Base-by-base conservation (phyloP, 768 basidiomycete genomes). In the Xanthoconium purpureum region DNA sequence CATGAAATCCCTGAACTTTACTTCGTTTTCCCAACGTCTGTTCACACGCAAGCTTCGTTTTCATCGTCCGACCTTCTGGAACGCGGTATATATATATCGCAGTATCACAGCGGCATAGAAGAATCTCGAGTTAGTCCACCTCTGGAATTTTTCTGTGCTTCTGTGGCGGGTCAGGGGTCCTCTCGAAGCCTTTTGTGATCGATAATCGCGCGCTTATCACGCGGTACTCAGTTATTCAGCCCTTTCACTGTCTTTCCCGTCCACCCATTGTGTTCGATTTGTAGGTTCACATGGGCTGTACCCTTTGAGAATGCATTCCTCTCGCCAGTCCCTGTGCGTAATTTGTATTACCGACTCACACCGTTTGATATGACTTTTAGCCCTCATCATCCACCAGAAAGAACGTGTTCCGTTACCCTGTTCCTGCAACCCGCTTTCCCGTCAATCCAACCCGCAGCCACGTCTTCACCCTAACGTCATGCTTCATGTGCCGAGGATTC, bases 201-300 rank as follows among this genome's bases (percentile, higher is more conserved):
- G 64, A 72, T 65, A 58, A 63, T 66, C 52, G 42, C 28, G 55
- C 57, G 57, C 63, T 57, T 67, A 67, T 65, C 69, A 55, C 40
- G 51, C 32, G 20, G 49, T 30, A 35, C 52, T 37, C 51, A 11
- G 48, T 51, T 35, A 32, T 50, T 47, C 38, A 38, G 47, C 55
- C 53, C 40, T 33, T 49, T 47, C 42, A 29, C 33, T 47, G 20
- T 37, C 45, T 44, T 40, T 35, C 12, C 12, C 20, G 32, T 56
- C 29, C 32, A 18, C 44, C 30, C 30, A 17, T 36, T 36, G 35
- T 39, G 46, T 46, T 38, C 35, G 15, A 46, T 53, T 37, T 20
- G 15, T 28, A 37, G 37, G 18, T 50, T 57, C 52, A 32, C 43
- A 39, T 54, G 37, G 32, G 37, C 32, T 30, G 14, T 40, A 18